Evolutionary conservation across 352 stramenopile species (phyloP), one percentile per base, ranked within the genome.

Genomic region (Aphanomyces stellatus): DNA sequence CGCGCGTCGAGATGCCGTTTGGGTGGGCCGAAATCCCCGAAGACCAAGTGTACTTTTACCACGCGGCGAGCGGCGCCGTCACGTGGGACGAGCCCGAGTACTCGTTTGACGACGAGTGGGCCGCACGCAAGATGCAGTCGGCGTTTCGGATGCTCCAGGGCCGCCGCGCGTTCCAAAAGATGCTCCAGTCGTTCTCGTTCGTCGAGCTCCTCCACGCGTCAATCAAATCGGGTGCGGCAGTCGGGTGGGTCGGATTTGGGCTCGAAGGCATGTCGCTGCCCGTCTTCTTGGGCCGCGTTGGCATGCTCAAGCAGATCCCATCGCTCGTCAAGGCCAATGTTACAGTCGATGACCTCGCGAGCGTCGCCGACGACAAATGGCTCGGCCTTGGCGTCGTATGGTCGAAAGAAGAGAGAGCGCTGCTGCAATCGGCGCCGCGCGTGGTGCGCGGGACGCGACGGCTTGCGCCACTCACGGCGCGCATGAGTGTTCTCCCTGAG

Each of bases 221-320:
- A 0, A 48, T 71, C 25, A 57, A 17, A 8, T 34, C 15, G 10
- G 72, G 63, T n/a, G 25, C 34, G 0, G 62, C 33, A 25, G 64
- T 90, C 74, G 76, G 68, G 8, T 90, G 79, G 80, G 51, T 90
- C 13, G 85, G 85, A 11, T 90, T 82, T 67, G 81, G 80, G n/a
- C 65, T 91, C 22, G 85, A 93, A 65, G 85, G 85, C 15, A 77
- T 93, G 57, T 81, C 71, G n/a, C 68, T 78, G 0, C 48, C 71
- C 1, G 75, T 81, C 10, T 84, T 82, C 43, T 73, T 91, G 28
- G 75, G 63, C 61, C 81, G 83, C 2, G 72, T 91, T 24, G 85
- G 82, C 0, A 73, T 93, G 8, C 65, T 68, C 51, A 88, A 85
- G 70, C 73, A 87, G 62, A 62, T 72, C 15, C 69, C 72, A 5